Evolutionary conservation across 2,329 filamentous ascomycete genomes (phyloP).

Genomic region (Cladosporium colombiae): DNA sequence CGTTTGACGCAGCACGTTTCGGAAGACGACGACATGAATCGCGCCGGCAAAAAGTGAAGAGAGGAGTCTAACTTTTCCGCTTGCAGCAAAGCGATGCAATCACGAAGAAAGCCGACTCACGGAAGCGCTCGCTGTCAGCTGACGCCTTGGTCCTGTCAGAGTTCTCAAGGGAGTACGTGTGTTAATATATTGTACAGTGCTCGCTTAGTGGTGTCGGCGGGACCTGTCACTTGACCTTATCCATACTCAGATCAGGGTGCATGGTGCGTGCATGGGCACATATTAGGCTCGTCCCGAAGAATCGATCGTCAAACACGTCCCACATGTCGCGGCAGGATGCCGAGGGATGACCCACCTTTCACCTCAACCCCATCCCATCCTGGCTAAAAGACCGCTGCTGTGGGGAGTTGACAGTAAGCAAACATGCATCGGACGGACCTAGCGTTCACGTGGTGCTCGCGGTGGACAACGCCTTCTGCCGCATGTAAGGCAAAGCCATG

Average conservation of each 20-base stretch:
- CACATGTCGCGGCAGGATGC: slow-evolving; percentile 4
- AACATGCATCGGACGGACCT: background rate
- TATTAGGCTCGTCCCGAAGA: background rate
- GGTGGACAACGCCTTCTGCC: background rate
- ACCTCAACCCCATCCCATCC: slow-evolving; percentile 5
- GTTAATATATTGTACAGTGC: background rate
- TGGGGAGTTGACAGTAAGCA: background rate
- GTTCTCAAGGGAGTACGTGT: background rate
- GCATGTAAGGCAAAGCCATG: background rate
- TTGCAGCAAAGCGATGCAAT: background rate
- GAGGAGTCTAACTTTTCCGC: slow-evolving; percentile 1
- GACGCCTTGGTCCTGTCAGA: background rate
- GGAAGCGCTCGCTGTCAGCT: background rate
- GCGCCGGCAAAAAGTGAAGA: background rate
- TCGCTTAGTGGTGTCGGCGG: background rate
- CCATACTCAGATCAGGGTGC: slow-evolving; percentile 1
- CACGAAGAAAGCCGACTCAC: background rate
- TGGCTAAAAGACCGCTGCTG: slow-evolving; percentile 1
- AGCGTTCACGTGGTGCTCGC: background rate
- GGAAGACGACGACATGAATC: background rate
- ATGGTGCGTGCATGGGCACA: background rate
- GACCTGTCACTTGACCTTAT: background rate
- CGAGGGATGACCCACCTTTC: background rate
- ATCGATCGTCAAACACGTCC: slow-evolving; percentile 2
- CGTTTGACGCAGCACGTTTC: background rate